phyloP scores from a whole-genome alignment of 495 filamentous ascomycete species.

The Hypoxylon rickii region DNA sequence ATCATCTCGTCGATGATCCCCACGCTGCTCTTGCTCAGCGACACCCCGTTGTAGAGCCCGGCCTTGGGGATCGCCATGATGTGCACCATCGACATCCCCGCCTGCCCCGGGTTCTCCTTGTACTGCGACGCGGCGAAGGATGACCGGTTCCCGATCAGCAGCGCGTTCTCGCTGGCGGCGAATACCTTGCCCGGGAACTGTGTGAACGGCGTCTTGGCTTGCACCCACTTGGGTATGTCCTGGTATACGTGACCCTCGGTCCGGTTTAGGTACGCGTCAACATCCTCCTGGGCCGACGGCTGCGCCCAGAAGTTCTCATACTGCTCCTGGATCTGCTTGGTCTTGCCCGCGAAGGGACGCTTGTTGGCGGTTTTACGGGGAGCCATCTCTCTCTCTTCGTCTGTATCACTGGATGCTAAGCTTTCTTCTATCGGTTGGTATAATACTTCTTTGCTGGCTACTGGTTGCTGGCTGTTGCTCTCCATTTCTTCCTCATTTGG shows the following conservation, averaged over 20 bases:
- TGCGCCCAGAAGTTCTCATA: constrained; percentile 2
- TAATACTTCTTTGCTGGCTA: too few relatives aligned
- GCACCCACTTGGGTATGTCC: constrained; percentile 14
- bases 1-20: constrained; percentile 35
- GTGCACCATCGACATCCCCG: constrained; percentile 40
- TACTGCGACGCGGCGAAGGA: constrained; percentile 42
- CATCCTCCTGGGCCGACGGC: background rate
- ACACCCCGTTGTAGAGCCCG: constrained; percentile 41
- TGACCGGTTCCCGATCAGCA: constrained; percentile 37
- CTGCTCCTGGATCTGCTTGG: constrained; percentile 4
- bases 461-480: background rate
- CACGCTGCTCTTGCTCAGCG: constrained; percentile 21
- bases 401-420: background rate
- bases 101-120: constrained; percentile 14
- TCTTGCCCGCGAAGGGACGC: constrained; percentile 16
- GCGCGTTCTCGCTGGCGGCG: constrained; percentile 21
- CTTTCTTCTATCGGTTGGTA: background rate
- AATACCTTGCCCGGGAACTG: constrained; percentile 9
- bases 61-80: constrained; percentile 37
- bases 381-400: background rate
- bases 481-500: background rate
- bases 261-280: constrained; percentile 6
- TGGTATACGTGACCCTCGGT: constrained; percentile 7
- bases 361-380: background rate
- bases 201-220: constrained; percentile 18